Evolutionary conservation across 495 filamentous ascomycete species (phyloP).

Genomic region (Penicillium cinerascens): DNA sequence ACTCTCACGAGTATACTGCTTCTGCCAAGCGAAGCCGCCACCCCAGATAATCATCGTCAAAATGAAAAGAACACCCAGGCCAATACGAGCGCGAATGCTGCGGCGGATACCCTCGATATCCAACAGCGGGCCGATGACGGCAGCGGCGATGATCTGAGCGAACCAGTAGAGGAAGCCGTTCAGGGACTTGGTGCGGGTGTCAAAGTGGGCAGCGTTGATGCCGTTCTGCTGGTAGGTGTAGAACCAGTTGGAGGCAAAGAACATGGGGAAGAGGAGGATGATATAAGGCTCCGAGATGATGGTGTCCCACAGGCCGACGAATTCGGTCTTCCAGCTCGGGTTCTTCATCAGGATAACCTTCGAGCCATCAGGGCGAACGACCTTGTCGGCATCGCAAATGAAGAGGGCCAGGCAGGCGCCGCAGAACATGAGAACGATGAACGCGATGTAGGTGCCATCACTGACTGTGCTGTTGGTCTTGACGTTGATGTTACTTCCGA

Average conservation of each 20-base stretch:
- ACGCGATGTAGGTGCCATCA: constrained; percentile 51
- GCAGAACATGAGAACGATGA: constrained; percentile 46
- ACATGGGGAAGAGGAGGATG: constrained; percentile 49
- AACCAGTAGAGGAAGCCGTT: constrained; percentile 52
- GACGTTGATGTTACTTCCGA: constrained; percentile 43
- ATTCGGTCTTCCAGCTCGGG: constrained; percentile 58
- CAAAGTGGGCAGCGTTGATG: constrained; percentile 45
- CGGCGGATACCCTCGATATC: constrained; percentile 40
- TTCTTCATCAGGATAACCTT: constrained; percentile 79
- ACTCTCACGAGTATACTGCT: constrained; percentile 35
- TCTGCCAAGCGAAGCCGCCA: constrained; percentile 51
- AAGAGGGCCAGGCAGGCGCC: constrained; percentile 58
- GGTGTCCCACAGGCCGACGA: constrained; percentile 41
- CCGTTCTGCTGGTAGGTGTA: constrained; percentile 69
- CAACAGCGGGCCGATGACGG: constrained; percentile 43
- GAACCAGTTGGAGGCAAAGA: constrained; percentile 70
- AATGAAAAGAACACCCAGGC: constrained; percentile 36
- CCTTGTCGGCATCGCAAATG: constrained; percentile 57
- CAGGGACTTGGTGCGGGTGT: constrained; percentile 43
- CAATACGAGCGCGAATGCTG: constrained; percentile 37
- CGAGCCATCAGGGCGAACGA: constrained; percentile 74
- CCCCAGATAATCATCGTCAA: constrained; percentile 49
- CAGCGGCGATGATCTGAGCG: constrained; percentile 49
- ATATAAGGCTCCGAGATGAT: constrained; percentile 36
- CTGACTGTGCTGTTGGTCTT: constrained; percentile 34